Conservation (phyloP, 2,329 filamentous ascomycete genomes). For the Graphilbum fragrans region DNA sequence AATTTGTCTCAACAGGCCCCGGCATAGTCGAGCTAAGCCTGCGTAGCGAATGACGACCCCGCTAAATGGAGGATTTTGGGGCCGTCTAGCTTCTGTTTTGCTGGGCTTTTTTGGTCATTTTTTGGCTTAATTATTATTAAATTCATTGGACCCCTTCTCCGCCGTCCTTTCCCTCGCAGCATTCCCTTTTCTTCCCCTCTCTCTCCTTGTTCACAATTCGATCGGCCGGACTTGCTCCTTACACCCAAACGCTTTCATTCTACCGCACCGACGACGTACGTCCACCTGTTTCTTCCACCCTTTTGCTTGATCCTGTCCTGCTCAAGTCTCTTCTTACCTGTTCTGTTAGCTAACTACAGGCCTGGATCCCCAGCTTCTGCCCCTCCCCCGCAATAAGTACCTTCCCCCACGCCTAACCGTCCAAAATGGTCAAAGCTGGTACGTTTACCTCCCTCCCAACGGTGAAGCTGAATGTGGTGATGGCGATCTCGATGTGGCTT, state of each 20-base stretch:
- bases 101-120: background rate
- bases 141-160: background rate
- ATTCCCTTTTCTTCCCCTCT: background rate
- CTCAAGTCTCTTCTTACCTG: background rate
- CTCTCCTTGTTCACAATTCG: no score
- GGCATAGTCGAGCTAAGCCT: background rate
- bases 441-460: slow-evolving; percentile 3
- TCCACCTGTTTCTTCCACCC: no score
- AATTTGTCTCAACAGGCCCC: no score
- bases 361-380: slow-evolving; percentile 6
- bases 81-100: background rate
- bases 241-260: no score
- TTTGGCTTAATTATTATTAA: slow-evolving; percentile 1
- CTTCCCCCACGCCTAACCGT: background rate
- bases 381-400: slow-evolving; percentile 11
- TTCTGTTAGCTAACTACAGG: background rate
- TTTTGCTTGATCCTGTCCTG: background rate
- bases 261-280: no score
- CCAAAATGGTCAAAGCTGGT: slow-evolving; percentile 25
- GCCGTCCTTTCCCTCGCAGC: background rate
- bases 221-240: no score
- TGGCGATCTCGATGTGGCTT: background rate
- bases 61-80: slow-evolving; percentile 1
- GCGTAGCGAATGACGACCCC: slow-evolving; percentile 1
- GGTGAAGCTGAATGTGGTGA: background rate